Evolutionary conservation across 1,284 basidiomycete genomes (phyloP).

Genomic region (Pseudozyma hubeiensis): DNA sequence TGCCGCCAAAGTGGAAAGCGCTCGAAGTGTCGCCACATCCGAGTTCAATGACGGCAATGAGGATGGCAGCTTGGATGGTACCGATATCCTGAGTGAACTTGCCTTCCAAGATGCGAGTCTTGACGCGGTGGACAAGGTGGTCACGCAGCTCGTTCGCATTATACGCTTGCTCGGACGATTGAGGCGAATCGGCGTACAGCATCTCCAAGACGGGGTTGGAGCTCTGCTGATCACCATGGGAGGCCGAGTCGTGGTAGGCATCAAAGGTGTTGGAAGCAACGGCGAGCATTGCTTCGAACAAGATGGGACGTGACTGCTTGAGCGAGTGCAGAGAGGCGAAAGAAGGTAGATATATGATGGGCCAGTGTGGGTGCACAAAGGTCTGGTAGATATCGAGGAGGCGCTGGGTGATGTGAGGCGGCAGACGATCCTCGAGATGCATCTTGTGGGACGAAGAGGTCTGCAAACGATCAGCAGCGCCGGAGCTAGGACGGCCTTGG

Average conservation of each 20-base stretch:
- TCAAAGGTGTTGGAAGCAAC: constrained; percentile 53
- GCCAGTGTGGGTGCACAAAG: constrained; percentile 57
- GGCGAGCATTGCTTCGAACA: constrained; percentile 52
- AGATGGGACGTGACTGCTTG: constrained; percentile 30
- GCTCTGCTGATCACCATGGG: constrained; percentile 13
- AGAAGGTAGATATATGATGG: constrained; percentile 54
- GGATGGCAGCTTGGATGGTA: constrained; percentile 48
- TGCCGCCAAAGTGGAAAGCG: constrained; percentile 51
- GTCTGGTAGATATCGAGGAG: constrained; percentile 49
- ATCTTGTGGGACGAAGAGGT: constrained; percentile 5
- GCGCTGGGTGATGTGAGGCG: constrained; percentile 27
- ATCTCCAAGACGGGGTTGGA: constrained; percentile 25
- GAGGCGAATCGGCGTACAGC: constrained; percentile 26
- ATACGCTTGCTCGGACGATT: constrained; percentile 17
- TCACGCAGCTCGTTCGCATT: constrained; percentile 42
- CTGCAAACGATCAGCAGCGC: constrained; percentile 10
- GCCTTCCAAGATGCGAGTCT: constrained; percentile 44
- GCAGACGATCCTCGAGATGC: constrained; percentile 36
- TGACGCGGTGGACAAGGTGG: constrained; percentile 44
- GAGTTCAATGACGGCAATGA: constrained; percentile 49
- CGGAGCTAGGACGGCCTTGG: constrained; percentile 16
- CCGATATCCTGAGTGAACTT: constrained; percentile 38
- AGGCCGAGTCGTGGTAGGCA: constrained; percentile 23
- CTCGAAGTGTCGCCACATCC: constrained; percentile 44
- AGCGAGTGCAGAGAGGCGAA: constrained; percentile 47